phyloP scores from a whole-genome alignment of 2,329 filamentous ascomycete genomes.

The Fusarium caatingaense region DNA sequence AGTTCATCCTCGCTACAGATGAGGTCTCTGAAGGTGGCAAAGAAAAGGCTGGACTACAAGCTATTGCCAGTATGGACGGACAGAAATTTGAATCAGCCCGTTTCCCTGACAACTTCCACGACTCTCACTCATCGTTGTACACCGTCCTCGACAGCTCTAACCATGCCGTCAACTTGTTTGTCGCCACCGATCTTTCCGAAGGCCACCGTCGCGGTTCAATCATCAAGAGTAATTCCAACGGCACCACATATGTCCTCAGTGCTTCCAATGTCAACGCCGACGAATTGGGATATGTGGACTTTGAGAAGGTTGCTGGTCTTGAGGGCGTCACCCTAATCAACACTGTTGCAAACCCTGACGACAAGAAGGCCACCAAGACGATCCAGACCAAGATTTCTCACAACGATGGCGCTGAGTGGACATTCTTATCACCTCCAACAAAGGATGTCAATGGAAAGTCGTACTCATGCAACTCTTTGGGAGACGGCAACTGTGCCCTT shows the following conservation, averaged over 20 bases:
- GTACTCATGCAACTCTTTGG: constrained; percentile 73
- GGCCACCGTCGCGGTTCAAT: constrained; percentile 84
- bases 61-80: constrained; percentile 88
- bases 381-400: constrained; percentile 94
- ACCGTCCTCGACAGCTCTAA: constrained; percentile 96
- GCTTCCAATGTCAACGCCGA: constrained; percentile 85
- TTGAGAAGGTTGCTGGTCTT: constrained; percentile 92
- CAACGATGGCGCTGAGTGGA: constrained; percentile 94
- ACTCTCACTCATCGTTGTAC: constrained; percentile 83
- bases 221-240: constrained; percentile 98
- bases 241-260: constrained; percentile 92
- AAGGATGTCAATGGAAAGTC: constrained; percentile 77
- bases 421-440: constrained; percentile 76
- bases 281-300: constrained; percentile 83
- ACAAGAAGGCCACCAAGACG: constrained; percentile 82
- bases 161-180: constrained; percentile 93
- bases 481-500: constrained; percentile 78
- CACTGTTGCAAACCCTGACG: constrained; percentile 78
- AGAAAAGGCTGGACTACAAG: constrained; percentile 72
- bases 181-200: constrained; percentile 76
- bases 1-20: constrained; percentile 92
- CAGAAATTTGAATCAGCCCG: constrained; percentile 82
- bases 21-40: constrained; percentile 65
- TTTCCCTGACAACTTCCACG: constrained; percentile 87
- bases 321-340: constrained; percentile 93